A percentile compares a stretch with the other conserved stretches of the same genome.
Conservation (phyloP, 208 protist genomes). For the Strigomonas culicis region DNA sequence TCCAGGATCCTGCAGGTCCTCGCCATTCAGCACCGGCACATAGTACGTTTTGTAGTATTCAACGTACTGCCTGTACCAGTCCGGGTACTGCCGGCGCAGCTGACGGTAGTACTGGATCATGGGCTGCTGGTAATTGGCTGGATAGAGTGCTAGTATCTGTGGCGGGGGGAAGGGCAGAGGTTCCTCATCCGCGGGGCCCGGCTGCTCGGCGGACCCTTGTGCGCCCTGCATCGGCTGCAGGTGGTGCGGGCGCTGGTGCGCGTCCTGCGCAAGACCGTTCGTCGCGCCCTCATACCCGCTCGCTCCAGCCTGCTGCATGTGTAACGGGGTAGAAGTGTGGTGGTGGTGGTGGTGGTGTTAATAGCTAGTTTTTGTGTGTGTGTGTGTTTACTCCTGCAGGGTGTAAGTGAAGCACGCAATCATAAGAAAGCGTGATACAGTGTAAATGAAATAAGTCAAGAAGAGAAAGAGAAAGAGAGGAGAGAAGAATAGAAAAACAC, state of each 20-base stretch:
- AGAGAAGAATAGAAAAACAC: not conserved
- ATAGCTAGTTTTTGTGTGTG: too few relatives aligned
- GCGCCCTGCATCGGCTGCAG: slow-evolving; percentile 24
- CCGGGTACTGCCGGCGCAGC: slow-evolving; percentile 41
- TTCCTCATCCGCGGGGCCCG: slow-evolving; percentile 19
- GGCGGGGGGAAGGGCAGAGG: slow-evolving; percentile 42
- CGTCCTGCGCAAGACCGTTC: not conserved
- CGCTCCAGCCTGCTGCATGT: slow-evolving; percentile 24
- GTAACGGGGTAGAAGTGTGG: too few relatives aligned
- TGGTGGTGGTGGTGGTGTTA: too few relatives aligned
- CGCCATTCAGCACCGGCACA: slow-evolving; percentile 25
- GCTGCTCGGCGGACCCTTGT: not conserved
- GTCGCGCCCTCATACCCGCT: not conserved
- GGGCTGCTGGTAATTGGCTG: slow-evolving; percentile 41
- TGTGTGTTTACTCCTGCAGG: not conserved
- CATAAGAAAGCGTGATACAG: slow-evolving; percentile 5
- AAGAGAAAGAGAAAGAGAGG: slow-evolving; percentile 1
- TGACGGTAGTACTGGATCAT: slow-evolving; percentile 44
- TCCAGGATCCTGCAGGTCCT: slow-evolving; percentile 11
- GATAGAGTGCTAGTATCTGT: slow-evolving; percentile 45
- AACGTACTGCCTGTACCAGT: slow-evolving; percentile 54
- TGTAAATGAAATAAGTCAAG: slow-evolving; percentile 4
- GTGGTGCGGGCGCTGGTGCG: slow-evolving; percentile 22
- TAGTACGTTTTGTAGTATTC: slow-evolving; percentile 54
- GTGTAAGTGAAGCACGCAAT: not conserved